phyloP scores from a whole-genome alignment of 108 stramenopile species.

The Poteriospumella lacustris region DNA sequence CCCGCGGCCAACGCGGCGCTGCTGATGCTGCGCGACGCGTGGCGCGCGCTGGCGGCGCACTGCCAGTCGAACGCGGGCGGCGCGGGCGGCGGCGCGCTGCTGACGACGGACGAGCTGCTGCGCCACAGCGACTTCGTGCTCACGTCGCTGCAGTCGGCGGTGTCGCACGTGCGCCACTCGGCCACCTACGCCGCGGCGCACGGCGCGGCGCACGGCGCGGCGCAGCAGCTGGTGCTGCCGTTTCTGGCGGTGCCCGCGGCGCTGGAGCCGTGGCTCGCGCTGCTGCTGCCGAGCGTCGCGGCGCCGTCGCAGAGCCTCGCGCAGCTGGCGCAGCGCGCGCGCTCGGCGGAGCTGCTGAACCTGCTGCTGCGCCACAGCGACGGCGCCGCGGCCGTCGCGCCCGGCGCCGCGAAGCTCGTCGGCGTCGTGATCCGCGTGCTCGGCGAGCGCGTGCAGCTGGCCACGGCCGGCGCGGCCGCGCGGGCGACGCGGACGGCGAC shows the following conservation, averaged over 20 bases:
- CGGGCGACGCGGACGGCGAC: conserved; percentile 41
- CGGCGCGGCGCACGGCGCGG: too few species aligned
- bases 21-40: conserved; percentile 69
- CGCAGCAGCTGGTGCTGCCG: conserved; percentile 74
- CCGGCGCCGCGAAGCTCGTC: conserved; percentile 86
- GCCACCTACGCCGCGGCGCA: conserved; percentile 77
- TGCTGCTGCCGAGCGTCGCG: conserved; percentile 62
- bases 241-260: conserved; percentile 87
- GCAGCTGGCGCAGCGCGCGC: background rate
- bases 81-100: conserved; percentile 32
- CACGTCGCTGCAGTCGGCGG: conserved; percentile 44
- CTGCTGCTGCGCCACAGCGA: background rate
- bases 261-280: conserved; percentile 88
- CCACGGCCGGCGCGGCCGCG: conserved; percentile 84
- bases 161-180: conserved; percentile 70
- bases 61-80: conserved; percentile 79
- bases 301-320: background rate
- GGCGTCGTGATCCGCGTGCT: conserved; percentile 96
- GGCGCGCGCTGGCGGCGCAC: conserved; percentile 81
- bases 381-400: conserved; percentile 57
- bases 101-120: background rate
- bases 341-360: background rate
- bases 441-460: conserved; percentile 85
- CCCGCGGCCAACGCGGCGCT: conserved; percentile 61
- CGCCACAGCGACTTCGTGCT: too few species aligned